A percentile compares a stretch with the other conserved stretches of the same genome.
Evolutionary conservation across 1,284 basidiomycete species (phyloP).

Genomic region (Fomes fomentarius): DNA sequence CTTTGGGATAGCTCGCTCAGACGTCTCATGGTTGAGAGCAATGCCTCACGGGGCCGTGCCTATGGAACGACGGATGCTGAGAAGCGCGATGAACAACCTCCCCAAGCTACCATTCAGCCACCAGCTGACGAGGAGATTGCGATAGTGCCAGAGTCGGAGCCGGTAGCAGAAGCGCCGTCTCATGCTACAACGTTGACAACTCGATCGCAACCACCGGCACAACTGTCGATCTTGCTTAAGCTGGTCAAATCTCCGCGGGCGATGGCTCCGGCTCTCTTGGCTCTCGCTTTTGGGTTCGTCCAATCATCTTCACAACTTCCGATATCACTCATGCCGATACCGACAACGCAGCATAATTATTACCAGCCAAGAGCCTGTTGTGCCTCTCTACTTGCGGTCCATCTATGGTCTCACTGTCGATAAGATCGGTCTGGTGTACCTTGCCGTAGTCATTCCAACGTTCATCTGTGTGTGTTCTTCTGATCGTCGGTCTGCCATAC

Average conservation of each 20-base stretch:
- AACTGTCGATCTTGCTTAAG: constrained; percentile 26
- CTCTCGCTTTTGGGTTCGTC: constrained; percentile 64
- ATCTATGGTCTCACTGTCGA: constrained; percentile 63
- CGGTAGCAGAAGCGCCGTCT: background rate
- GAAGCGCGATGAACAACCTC: constrained; percentile 9
- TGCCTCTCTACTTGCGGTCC: constrained; percentile 66
- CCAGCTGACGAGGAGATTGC: background rate
- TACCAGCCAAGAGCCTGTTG: constrained; percentile 61
- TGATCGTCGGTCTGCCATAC: constrained; percentile 22
- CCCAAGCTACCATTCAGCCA: background rate
- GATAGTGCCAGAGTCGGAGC: background rate
- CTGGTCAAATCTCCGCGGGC: constrained; percentile 60
- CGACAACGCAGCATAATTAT: constrained; percentile 48
- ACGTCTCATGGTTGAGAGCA: constrained; percentile 24
- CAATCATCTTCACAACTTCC: background rate
- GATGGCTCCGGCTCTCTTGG: constrained; percentile 50
- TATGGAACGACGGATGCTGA: constrained; percentile 6
- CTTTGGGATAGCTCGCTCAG: constrained; percentile 54
- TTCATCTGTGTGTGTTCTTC: constrained; percentile 50
- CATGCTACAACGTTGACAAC: background rate
- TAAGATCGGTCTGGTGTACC: constrained; percentile 72
- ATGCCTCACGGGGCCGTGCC: background rate
- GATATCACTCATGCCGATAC: no score
- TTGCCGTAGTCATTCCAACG: constrained; percentile 71
- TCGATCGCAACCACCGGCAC: background rate